Conservation (phyloP, 176 grass and related monocot genomes). For the Oryza rufipogon region DNA sequence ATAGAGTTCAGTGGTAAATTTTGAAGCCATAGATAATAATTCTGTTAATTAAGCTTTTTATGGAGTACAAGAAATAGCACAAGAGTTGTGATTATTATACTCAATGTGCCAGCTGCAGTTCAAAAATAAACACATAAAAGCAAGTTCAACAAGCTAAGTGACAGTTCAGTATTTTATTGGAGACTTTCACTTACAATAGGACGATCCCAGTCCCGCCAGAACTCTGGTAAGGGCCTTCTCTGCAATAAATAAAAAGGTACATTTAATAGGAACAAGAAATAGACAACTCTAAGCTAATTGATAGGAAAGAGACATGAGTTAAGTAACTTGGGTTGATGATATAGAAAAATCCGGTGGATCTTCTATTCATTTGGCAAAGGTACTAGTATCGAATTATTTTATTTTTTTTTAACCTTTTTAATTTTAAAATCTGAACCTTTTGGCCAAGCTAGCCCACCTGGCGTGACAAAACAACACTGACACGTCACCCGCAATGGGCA, state of each 20-base stretch:
- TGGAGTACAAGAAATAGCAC: not conserved
- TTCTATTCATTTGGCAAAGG: not conserved
- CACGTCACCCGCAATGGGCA: too few species aligned
- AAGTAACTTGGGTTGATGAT: not conserved
- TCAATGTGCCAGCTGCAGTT: not conserved
- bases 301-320: not conserved
- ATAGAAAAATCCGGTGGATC: not conserved
- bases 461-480: too few species aligned
- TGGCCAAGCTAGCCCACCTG: too few species aligned
- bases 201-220: conserved; percentile 91
- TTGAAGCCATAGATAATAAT: conserved; percentile 7
- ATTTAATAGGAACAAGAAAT: conserved; percentile 1
- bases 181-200: conserved; percentile 87
- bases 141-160: conserved; percentile 4
- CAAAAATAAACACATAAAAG: conserved; percentile 31
- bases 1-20: not conserved
- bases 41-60: conserved; percentile 19
- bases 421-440: too few species aligned
- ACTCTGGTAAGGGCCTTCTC: conserved; percentile 90
- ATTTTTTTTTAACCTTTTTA: too few species aligned
- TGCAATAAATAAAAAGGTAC: conserved; percentile 56
- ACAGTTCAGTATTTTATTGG: conserved; percentile 1
- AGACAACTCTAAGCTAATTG: not conserved
- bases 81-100: conserved; percentile 1
- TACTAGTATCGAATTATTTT: too few species aligned